phyloP scores from a whole-genome alignment of 495 filamentous ascomycete species.

The Xeromyces bisporus region DNA sequence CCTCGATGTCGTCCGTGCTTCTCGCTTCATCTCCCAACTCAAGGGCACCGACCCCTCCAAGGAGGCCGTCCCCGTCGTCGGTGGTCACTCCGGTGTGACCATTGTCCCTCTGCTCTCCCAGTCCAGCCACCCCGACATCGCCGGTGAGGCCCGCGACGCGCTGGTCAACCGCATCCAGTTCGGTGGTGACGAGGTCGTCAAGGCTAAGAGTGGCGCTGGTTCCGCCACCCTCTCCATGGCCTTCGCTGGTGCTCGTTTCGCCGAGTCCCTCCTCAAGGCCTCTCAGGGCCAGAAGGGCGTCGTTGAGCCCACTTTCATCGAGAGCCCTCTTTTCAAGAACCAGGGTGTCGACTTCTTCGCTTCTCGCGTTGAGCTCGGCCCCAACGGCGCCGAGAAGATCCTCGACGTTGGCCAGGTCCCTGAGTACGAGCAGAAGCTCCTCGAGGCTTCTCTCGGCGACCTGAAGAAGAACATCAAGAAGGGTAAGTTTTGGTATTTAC shows the following conservation, averaged over 20 bases:
- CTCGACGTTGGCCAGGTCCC: conserved; percentile 65
- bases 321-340: conserved; percentile 94
- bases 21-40: conserved; percentile 87
- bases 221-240: conserved; percentile 99
- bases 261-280: conserved; percentile 84
- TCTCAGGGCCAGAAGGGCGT: conserved; percentile 88
- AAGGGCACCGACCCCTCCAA: conserved; percentile 75
- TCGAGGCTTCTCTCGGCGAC: conserved; percentile 69
- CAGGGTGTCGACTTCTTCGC: conserved; percentile 93
- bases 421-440: conserved; percentile 70
- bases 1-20: conserved; percentile 94
- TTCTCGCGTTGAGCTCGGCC: conserved; percentile 83
- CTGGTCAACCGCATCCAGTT: conserved; percentile 96
- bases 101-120: conserved; percentile 96
- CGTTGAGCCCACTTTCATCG: conserved; percentile 90
- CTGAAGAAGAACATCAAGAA: conserved; percentile 80
- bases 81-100: conserved; percentile 93
- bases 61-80: conserved; percentile 89
- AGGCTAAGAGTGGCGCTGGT: conserved; percentile 96
- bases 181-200: conserved; percentile 97
- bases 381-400: conserved; percentile 90
- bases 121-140: conserved; percentile 69
- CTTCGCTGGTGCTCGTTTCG: conserved; percentile 94
- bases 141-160: conserved; percentile 51
- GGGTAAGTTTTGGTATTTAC: conserved; percentile 19